These are phyloP conservation scores for Aschersonia sp. DNA, from an alignment of 2,329 filamentous ascomycete genomes.

Conservation along the genomic window DNA sequence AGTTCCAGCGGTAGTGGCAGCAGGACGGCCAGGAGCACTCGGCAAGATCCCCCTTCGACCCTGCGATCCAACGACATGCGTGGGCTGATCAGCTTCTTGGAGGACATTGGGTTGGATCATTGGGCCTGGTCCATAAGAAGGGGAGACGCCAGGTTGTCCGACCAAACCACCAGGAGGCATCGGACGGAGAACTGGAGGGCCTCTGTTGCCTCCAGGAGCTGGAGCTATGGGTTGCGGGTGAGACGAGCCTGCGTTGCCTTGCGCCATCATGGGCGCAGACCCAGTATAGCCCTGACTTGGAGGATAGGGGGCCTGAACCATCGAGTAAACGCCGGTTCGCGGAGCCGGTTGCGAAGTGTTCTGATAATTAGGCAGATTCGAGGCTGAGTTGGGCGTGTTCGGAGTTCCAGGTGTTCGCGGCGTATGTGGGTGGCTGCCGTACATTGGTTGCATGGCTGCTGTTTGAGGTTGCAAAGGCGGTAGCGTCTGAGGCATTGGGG, in stretches of 20 bases:
- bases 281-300: conserved; percentile 40
- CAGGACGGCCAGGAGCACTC: conserved; percentile 74
- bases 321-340: conserved; percentile 35
- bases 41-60: conserved; percentile 83
- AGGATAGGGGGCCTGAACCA: conserved; percentile 42
- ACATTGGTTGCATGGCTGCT: conserved; percentile 28
- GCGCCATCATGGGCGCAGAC: conserved; percentile 48
- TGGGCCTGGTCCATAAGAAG: conserved; percentile 44
- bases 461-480: conserved; percentile 37
- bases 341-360: conserved; percentile 31
- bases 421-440: conserved; percentile 46
- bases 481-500: conserved; percentile 36
- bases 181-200: conserved; percentile 49
- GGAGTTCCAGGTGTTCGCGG: conserved; percentile 49
- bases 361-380: conserved; percentile 38
- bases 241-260: conserved; percentile 49
- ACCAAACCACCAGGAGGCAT: conserved; percentile 55
- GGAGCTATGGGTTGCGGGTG: conserved; percentile 67
- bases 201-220: conserved; percentile 44
- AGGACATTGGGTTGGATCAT: conserved; percentile 43
- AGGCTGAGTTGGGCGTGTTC: conserved; percentile 42
- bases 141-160: conserved; percentile 40
- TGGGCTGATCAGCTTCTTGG: conserved; percentile 51
- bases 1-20: conserved; percentile 57
- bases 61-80: conserved; percentile 90